Evolutionary conservation across 2,329 filamentous ascomycete genomes (phyloP).

Genomic region (Colletotrichum tropicicola): DNA sequence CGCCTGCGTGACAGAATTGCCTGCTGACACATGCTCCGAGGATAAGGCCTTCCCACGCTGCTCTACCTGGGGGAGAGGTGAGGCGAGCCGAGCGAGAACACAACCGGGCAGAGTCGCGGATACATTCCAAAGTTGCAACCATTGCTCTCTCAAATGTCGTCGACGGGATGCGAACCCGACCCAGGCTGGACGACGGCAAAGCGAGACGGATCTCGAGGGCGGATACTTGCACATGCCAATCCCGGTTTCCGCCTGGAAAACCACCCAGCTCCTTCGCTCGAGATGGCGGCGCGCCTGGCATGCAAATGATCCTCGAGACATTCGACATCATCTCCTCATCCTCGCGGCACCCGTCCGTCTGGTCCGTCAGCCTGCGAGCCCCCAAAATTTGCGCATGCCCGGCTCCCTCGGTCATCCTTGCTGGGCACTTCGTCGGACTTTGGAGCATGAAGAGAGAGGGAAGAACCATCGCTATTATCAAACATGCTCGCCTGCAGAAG

Average conservation of each 20-base stretch:
- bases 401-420: neutral
- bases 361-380: no score
- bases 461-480: no score
- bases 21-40: constrained; percentile 16
- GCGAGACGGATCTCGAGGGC: neutral
- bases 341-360: no score
- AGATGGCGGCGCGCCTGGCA: neutral
- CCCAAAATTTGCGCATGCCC: no score
- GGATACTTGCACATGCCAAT: neutral
- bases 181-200: neutral
- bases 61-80: constrained; percentile 11
- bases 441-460: no score
- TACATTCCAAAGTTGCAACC: neutral
- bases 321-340: constrained; percentile 14
- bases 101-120: neutral
- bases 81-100: neutral
- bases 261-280: neutral
- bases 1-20: neutral
- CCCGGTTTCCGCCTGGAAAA: neutral
- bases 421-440: neutral
- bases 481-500: no score
- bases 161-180: neutral
- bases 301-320: neutral
- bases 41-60: neutral
- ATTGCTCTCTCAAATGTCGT: neutral